These are phyloP conservation scores for Salix purpurea DNA, from an alignment of 345 rosid species.

Conservation along the genomic window DNA sequence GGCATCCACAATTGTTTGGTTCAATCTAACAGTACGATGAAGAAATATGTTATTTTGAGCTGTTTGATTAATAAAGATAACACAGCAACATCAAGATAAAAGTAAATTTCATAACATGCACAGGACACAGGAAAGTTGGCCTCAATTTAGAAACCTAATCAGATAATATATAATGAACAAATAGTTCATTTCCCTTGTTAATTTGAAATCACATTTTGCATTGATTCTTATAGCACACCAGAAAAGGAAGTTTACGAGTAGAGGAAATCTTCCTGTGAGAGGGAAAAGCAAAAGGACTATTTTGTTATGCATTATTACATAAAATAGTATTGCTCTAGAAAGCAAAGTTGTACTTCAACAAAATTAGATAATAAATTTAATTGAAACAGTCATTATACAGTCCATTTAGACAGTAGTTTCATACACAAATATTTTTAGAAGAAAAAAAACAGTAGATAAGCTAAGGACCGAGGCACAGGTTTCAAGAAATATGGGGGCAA, in stretches of 20 bases:
- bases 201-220: neutral
- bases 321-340: no score
- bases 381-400: no score
- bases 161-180: neutral
- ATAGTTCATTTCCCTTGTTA: neutral
- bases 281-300: no score
- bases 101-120: neutral
- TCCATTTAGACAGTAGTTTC: no score
- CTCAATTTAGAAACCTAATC: neutral
- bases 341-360: no score
- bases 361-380: no score
- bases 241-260: neutral
- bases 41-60: neutral
- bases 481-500: no score
- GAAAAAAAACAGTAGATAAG: no score
- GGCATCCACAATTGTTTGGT: neutral
- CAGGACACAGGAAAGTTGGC: neutral
- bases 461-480: no score
- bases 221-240: neutral
- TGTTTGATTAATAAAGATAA: neutral
- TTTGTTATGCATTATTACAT: no score
- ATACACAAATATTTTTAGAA: no score
- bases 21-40: conserved; percentile 12
- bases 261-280: neutral
- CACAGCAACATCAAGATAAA: neutral